Evolutionary conservation across 257 asterid genomes (phyloP), one percentile per base, ranked within the genome.

Genomic region (Ehretia macrophylla): DNA sequence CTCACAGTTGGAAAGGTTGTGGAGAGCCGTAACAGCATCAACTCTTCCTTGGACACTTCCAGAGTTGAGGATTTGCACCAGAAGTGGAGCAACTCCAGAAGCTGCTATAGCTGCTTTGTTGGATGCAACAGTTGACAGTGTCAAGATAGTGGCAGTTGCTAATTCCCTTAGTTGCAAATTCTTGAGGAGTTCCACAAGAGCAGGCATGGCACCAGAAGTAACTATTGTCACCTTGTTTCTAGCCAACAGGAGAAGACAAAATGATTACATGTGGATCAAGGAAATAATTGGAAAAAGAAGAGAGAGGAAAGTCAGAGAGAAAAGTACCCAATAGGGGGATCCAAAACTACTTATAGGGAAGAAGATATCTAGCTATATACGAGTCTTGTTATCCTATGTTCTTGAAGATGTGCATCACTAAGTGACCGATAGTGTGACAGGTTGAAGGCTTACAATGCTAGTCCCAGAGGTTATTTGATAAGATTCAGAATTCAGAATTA

Each of bases 21-120:
- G 80, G 27, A 90, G 95, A 52, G 94, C 79, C 1, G 97, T 90
- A 47, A 90, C 95, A 3, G 95, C 85, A 22, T 86, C 97, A 17
- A 90, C 97, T 62, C 80, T 76, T 70, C 92, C 95, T 70, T 90
- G 97, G 38, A 90, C 74, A 39, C 83, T 90, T 58, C 92, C 97
- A 20, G 95, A 77, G 75, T 88, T 75, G 11, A 90, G 83, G 69
- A 84, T 71, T 63, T 81, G 92, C 58, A 83, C 85, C 61, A 90
- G 76, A 44, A 84, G 86, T 63, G 69, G 70, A 12, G 76, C 83
- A 60, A 82, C 95, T 57, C 95, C 95, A 10, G 95, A 81, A 60
- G 92, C 75, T 55, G 78, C 81, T 65, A 90, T 79, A 32, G 81
- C 63, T 58, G 92, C 77, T 69, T 86, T 86, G 65, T 86, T 86